Evolutionary conservation across 1,284 basidiomycete genomes (phyloP).

Genomic region (Binderoboletus segoi): DNA sequence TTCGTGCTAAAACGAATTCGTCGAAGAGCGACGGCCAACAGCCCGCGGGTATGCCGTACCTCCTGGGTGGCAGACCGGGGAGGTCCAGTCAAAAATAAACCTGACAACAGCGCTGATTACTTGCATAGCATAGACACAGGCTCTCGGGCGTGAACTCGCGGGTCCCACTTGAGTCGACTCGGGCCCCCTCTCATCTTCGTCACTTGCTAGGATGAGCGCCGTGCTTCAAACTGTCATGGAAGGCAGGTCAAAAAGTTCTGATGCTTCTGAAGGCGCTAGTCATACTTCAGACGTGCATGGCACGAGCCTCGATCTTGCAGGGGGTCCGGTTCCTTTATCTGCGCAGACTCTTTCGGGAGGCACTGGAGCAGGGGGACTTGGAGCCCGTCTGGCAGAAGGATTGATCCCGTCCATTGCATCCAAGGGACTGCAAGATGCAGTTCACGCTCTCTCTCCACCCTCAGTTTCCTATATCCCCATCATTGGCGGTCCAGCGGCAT

Average conservation of each 20-base stretch:
- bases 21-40: background rate
- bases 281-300: background rate
- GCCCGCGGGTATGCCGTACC: constrained; percentile 14
- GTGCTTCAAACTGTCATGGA: background rate
- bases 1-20: background rate
- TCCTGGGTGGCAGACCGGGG: constrained; percentile 5
- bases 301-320: background rate
- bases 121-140: constrained; percentile 4
- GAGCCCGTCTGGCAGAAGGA: background rate
- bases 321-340: background rate
- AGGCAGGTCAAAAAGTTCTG: background rate
- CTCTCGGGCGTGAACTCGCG: constrained; percentile 10
- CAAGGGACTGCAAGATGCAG: background rate
- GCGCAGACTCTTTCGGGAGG: background rate
- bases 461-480: constrained; percentile 1
- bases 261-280: background rate
- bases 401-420: constrained; percentile 1
- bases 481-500: background rate
- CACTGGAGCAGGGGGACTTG: background rate
- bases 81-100: background rate
- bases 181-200: background rate
- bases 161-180: background rate
- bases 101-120: constrained; percentile 9
- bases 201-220: constrained; percentile 3
- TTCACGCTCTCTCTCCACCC: background rate